Evolutionary conservation across 805 yeast genomes (phyloP).

Genomic region (Candida methanosorbosa): DNA sequence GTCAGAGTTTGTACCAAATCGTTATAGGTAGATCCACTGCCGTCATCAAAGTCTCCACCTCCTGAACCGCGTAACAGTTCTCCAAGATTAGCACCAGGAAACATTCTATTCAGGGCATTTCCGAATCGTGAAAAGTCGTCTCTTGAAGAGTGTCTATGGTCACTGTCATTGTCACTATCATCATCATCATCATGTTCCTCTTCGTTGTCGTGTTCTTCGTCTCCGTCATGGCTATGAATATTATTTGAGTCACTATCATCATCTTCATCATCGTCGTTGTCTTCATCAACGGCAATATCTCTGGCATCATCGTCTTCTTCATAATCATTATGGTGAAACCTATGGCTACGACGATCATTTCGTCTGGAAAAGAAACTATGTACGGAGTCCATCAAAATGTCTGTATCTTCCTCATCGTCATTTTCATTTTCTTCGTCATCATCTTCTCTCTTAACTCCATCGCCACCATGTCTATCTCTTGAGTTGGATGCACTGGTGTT

Average conservation of each 20-base stretch:
- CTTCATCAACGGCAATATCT: constrained; percentile 14
- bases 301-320: no score
- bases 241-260: constrained; percentile 2
- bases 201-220: constrained; percentile 8
- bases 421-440: constrained; percentile 12
- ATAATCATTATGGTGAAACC: no score
- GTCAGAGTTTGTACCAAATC: constrained; percentile 28
- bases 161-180: constrained; percentile 17
- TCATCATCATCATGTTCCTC: constrained; percentile 14
- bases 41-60: constrained; percentile 8
- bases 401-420: constrained; percentile 6
- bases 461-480: background rate
- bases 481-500: no score
- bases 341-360: no score
- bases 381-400: background rate
- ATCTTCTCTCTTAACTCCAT: background rate
- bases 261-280: constrained; percentile 6
- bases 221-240: constrained; percentile 6
- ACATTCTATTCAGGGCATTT: no score
- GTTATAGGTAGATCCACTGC: constrained; percentile 10
- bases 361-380: background rate
- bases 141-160: no score
- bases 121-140: no score
- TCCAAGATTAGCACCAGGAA: constrained; percentile 20
- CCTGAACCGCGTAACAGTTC: no score